These are phyloP conservation scores for Datisca glomerata DNA, from an alignment of 306 rosid species.

Conservation along the genomic window DNA sequence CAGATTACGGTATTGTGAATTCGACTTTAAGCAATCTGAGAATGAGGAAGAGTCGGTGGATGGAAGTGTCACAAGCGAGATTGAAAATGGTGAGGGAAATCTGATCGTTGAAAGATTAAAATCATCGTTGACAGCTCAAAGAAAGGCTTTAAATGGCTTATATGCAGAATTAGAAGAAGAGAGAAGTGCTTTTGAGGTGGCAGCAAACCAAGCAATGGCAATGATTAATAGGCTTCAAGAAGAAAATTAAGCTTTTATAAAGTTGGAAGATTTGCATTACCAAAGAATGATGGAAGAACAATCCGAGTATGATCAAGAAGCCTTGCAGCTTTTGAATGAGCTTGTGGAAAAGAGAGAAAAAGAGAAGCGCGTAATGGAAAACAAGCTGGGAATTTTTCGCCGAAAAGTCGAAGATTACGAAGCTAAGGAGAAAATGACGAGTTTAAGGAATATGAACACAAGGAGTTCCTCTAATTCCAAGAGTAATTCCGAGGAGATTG, in stretches of 20 bases:
- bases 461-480: no score
- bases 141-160: constrained; percentile 50
- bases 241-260: constrained; percentile 68
- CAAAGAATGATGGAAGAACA: constrained; percentile 77
- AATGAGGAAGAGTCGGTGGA: constrained; percentile 52
- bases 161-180: constrained; percentile 90
- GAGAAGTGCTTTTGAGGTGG: constrained; percentile 71
- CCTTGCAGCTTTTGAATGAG: constrained; percentile 47
- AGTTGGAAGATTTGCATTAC: constrained; percentile 85
- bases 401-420: no score
- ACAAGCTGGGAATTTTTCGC: constrained; percentile 46
- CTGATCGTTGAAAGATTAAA: constrained; percentile 38
- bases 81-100: constrained; percentile 39
- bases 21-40: background rate
- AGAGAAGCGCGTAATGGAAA: constrained; percentile 56
- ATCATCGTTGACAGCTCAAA: constrained; percentile 40
- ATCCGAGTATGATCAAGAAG: constrained; percentile 66
- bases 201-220: constrained; percentile 77
- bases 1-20: background rate
- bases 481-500: no score
- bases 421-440: no score
- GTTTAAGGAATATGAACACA: no score
- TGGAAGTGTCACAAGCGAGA: constrained; percentile 54
- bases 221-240: constrained; percentile 88
- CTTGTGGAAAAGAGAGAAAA: constrained; percentile 63